Evolutionary conservation across 306 rosid species (phyloP).

Genomic region (Coriaria nepalensis): DNA sequence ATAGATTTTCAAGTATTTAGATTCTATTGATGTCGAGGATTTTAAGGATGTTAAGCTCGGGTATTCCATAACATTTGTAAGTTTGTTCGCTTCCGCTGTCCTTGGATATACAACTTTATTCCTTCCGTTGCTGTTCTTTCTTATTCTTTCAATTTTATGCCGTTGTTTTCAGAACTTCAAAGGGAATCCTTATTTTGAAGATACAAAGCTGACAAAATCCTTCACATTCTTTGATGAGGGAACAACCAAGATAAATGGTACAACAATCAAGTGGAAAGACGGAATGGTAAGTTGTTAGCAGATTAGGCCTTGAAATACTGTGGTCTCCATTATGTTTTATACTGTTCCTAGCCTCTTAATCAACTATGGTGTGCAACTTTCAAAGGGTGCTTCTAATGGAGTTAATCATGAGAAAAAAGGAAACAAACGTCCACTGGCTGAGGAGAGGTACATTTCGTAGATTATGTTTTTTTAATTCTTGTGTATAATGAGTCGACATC

Average conservation of each 20-base stretch:
- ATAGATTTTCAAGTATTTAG: conserved; percentile 49
- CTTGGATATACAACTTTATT: no score
- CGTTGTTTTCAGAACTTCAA: conserved; percentile 33
- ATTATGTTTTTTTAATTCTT: background rate
- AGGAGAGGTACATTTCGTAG: conserved; percentile 33
- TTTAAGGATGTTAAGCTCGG: conserved; percentile 48
- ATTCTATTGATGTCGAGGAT: conserved; percentile 49
- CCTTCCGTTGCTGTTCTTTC: background rate
- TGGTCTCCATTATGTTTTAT: background rate
- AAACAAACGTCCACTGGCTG: conserved; percentile 30
- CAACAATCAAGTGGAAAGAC: conserved; percentile 57
- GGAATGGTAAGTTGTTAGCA: conserved; percentile 28
- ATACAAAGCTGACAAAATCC: conserved; percentile 41
- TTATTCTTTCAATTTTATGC: background rate
- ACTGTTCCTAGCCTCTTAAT: background rate
- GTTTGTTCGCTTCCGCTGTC: no score
- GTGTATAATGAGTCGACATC: background rate
- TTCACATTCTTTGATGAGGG: conserved; percentile 44
- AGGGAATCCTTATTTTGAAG: conserved; percentile 53
- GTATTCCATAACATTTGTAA: conserved; percentile 51
- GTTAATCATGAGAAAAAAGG: conserved; percentile 39
- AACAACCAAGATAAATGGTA: conserved; percentile 37
- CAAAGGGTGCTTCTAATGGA: conserved; percentile 47
- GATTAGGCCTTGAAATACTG: no score
- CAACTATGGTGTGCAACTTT: conserved; percentile 4